A percentile compares a stretch with the other conserved stretches of the same genome.
Conservation (phyloP, 805 yeast genomes). For the Lipomyces sp. region DNA sequence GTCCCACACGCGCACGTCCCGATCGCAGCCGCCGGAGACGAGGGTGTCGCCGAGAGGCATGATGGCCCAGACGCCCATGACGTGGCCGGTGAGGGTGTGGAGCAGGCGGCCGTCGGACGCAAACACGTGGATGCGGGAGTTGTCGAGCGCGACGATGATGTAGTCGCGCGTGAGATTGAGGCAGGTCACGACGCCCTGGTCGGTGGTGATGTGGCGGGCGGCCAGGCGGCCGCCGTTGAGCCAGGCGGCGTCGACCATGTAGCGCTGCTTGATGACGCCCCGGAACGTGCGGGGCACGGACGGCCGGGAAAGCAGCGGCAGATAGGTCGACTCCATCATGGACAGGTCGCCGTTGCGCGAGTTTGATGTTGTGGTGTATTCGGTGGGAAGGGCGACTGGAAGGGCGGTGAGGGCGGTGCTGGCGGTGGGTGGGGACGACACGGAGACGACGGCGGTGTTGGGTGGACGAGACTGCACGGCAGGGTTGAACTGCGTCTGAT, state of each 20-base stretch:
- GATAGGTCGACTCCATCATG: slow-evolving; percentile 36
- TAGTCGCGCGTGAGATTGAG: slow-evolving; percentile 39
- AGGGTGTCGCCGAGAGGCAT: slow-evolving; percentile 86
- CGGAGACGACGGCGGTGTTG: slow-evolving; percentile 3
- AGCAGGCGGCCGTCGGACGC: slow-evolving; percentile 44
- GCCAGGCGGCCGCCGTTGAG: slow-evolving; percentile 42
- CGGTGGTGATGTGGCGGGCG: slow-evolving; percentile 40
- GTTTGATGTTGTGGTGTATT: neutral
- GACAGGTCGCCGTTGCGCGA: slow-evolving; percentile 11
- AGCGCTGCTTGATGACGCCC: slow-evolving; percentile 42
- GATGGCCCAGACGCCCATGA: slow-evolving; percentile 97
- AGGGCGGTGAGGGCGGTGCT: slow-evolving; percentile 9
- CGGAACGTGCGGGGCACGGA: slow-evolving; percentile 40
- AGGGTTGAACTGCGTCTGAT: no score
- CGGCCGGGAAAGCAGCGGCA: slow-evolving; percentile 36
- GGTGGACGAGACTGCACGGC: no score
- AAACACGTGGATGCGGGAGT: slow-evolving; percentile 45
- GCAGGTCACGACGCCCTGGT: slow-evolving; percentile 42
- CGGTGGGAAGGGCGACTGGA: slow-evolving; percentile 10
- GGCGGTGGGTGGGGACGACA: slow-evolving; percentile 19
- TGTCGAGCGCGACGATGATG: slow-evolving; percentile 45
- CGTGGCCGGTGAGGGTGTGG: slow-evolving; percentile 95
- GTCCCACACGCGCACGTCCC: slow-evolving; percentile 96
- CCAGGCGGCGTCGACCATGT: slow-evolving; percentile 43
- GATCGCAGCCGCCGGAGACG: slow-evolving; percentile 93